These are phyloP conservation scores for Kitagawia praeruptora DNA, from an alignment of 129 eudicot genomes.

Conservation along the genomic window DNA sequence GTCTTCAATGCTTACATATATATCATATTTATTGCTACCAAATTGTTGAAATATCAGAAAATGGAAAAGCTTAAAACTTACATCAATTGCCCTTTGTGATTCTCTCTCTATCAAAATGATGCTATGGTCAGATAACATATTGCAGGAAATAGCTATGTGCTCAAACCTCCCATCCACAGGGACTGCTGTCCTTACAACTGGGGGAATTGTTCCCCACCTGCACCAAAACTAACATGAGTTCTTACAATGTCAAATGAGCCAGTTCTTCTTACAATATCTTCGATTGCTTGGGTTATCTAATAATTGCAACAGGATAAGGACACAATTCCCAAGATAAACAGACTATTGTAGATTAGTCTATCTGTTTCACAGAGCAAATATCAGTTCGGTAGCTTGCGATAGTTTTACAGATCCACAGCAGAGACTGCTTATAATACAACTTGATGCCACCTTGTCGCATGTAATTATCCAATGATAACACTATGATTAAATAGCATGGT, in stretches of 20 bases:
- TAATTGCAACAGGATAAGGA: background rate
- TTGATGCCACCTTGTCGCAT: background rate
- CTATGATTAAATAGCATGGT: background rate
- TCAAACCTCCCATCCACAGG: conserved; percentile 98
- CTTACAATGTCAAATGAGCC: background rate
- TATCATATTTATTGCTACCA: background rate
- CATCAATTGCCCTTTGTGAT: conserved; percentile 67
- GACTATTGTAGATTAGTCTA: background rate
- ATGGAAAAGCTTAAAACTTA: conserved; percentile 28
- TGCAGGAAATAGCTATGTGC: conserved; percentile 86
- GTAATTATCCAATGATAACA: background rate
- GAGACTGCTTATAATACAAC: background rate
- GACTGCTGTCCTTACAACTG: conserved; percentile 84
- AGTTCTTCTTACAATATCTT: background rate
- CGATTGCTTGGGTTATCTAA: background rate
- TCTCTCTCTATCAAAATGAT: conserved; percentile 75
- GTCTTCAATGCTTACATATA: background rate
- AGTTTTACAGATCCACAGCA: background rate
- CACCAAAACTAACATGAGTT: conserved; percentile 14
- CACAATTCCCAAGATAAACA: background rate
- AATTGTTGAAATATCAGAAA: background rate
- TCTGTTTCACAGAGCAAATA: background rate
- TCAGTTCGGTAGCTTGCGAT: background rate
- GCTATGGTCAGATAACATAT: conserved; percentile 68
- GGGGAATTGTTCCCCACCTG: conserved; percentile 58